These are phyloP conservation scores for Chloranthus sessilifolius DNA, from an alignment of 164 flowering plant species.

Conservation along the genomic window DNA sequence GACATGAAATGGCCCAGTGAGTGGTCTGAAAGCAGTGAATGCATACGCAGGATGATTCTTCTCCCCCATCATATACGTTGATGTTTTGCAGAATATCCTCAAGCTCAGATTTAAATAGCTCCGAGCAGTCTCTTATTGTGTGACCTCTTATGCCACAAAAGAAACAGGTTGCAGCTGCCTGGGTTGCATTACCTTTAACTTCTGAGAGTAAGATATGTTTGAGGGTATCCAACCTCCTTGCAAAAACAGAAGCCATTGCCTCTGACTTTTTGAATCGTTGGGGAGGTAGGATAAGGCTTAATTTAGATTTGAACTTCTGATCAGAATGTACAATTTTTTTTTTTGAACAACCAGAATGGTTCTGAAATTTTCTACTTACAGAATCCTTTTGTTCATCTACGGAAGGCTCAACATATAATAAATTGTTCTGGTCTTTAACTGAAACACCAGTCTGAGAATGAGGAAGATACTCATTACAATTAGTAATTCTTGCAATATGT, in stretches of 20 bases:
- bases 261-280: slow-evolving; percentile 37
- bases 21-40: slow-evolving; percentile 59
- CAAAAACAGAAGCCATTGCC: slow-evolving; percentile 65
- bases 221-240: slow-evolving; percentile 67
- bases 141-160: slow-evolving; percentile 76
- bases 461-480: slow-evolving; percentile 13
- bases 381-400: slow-evolving; percentile 13
- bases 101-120: slow-evolving; percentile 40
- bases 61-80: slow-evolving; percentile 22
- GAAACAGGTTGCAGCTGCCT: slow-evolving; percentile 32
- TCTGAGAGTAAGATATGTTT: slow-evolving; percentile 42
- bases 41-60: slow-evolving; percentile 44
- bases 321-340: slow-evolving; percentile 13
- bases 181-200: slow-evolving; percentile 12
- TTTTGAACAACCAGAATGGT: slow-evolving; percentile 12
- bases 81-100: slow-evolving; percentile 42
- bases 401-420: slow-evolving; percentile 18
- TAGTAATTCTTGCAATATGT: slow-evolving; percentile 14
- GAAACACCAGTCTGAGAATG: slow-evolving; percentile 14
- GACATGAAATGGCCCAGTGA: slow-evolving; percentile 79
- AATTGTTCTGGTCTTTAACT: slow-evolving; percentile 13
- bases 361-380: slow-evolving; percentile 14
- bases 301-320: slow-evolving; percentile 18
- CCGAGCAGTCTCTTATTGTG: slow-evolving; percentile 43
- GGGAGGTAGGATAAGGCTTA: slow-evolving; percentile 26